Evolutionary conservation across 129 eudicot genomes (phyloP).

Genomic region (Tagetes patula): DNA sequence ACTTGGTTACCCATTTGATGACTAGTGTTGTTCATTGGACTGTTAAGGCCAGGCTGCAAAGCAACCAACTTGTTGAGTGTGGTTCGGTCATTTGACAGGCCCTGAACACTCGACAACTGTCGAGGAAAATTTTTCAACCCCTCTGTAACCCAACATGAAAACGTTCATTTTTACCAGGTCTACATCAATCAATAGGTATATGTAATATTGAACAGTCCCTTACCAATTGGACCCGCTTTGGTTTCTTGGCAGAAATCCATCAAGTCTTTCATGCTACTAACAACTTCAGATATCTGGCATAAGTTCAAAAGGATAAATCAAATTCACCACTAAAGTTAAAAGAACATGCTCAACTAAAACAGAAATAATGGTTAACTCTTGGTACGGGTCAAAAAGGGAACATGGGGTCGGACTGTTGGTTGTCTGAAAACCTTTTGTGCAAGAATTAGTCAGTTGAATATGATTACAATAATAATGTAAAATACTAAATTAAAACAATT

Average conservation of each 20-base stretch:
- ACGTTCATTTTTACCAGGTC: not conserved
- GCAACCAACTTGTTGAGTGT: constrained; percentile 31
- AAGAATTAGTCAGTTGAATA: not conserved
- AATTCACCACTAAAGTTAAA: not conserved
- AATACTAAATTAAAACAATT: not conserved
- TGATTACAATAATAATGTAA: not conserved
- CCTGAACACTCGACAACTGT: constrained; percentile 36
- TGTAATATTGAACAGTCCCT: not conserved
- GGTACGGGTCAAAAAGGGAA: not conserved
- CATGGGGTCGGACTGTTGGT: not conserved
- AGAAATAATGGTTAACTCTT: not conserved
- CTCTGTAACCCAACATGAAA: constrained; percentile 41
- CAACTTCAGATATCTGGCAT: constrained; percentile 72
- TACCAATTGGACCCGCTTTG: constrained; percentile 78
- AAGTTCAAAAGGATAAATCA: not conserved
- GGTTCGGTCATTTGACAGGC: constrained; percentile 42
- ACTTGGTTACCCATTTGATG: constrained; percentile 41
- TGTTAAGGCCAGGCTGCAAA: constrained; percentile 42
- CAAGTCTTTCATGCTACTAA: constrained; percentile 74
- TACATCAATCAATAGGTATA: not conserved
- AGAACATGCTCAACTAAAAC: not conserved
- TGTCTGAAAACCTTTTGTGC: not conserved
- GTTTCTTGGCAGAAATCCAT: constrained; percentile 64
- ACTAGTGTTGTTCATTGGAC: constrained; percentile 33
- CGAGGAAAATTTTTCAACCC: constrained; percentile 63